Base-by-base conservation (phyloP, 768 basidiomycete genomes). In the Russula olivacea region DNA sequence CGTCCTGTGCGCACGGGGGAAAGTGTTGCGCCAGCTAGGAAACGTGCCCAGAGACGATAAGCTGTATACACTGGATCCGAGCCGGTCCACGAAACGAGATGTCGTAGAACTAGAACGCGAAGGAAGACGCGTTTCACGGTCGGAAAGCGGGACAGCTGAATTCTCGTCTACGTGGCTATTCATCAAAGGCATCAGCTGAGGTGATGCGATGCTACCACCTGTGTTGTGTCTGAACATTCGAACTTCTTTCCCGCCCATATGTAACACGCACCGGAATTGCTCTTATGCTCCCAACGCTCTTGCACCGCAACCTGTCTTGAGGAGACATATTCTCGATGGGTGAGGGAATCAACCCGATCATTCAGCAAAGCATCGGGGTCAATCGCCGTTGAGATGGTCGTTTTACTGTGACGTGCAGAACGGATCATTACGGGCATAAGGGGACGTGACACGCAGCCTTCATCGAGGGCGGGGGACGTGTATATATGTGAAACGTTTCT, bases 371-470 rank as follows among this genome's bases (percentile, higher is more conserved):
- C 2, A 12, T 48, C 21, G 23, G 50, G 34, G 17, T 50, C 57
- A 40, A n/a, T 53, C 51, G n/a, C n/a, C n/a, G 51, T 63, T 23
- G 57, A 34, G 3, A 40, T 28, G 11, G 50, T 40, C 61, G 11
- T 63, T 53, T 63, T 51, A 53, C 36, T 3, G 55, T 58, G 57
- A 21, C 34, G 12, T 52, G 50, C 25, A 63, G 25, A 40, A 34
- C 43, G 36, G 34, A 51, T 63, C 61, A n/a, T 63, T 9, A 63
- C n/a, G 9, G 50, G 51, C 56, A 36, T 63, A 50, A 30, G 34
- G 43, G 47, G 51, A 41, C n/a, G 50, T 25, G 8, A 41, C 3
- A 14, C 47, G 47, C 14, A 11, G 15, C 30, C 10, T 41, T 36
- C 25, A 28, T 40, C 14, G 17, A 8, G 5, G 21, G 40, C 14